These are phyloP conservation scores for Juglanconis sp. DNA, from an alignment of 2,329 filamentous ascomycete genomes.

Conservation along the genomic window DNA sequence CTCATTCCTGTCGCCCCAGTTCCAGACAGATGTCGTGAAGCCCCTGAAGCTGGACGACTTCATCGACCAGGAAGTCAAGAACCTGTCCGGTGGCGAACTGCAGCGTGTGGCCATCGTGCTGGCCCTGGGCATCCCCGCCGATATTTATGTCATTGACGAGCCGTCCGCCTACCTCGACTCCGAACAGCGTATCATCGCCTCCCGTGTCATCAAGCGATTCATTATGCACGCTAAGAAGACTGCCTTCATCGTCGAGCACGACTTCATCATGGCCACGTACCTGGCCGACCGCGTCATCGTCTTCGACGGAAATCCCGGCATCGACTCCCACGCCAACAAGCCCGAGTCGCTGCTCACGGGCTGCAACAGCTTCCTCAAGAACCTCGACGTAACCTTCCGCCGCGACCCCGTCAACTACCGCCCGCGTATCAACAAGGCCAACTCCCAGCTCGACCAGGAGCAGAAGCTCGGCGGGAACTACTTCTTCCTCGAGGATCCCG, in stretches of 20 bases:
- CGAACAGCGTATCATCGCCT: slow-evolving; percentile 96
- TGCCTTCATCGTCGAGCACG: slow-evolving; percentile 98
- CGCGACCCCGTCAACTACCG: slow-evolving; percentile 95
- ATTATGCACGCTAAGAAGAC: slow-evolving; percentile 99
- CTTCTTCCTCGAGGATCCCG: slow-evolving; percentile 89
- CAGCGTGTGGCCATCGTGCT: slow-evolving; percentile 98
- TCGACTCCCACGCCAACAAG: slow-evolving; percentile 80
- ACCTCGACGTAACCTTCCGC: slow-evolving; percentile 96
- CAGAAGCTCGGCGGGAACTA: slow-evolving; percentile 94
- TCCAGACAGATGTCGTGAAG: slow-evolving; percentile 99
- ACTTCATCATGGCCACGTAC: slow-evolving; percentile 91
- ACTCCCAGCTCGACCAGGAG: slow-evolving; percentile 95
- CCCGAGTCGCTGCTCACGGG: slow-evolving; percentile 92
- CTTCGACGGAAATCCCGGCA: slow-evolving; percentile 90
- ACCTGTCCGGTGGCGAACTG: slow-evolving; percentile 97
- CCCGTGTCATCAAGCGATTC: slow-evolving; percentile 98
- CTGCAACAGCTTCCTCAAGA: slow-evolving; percentile 96
- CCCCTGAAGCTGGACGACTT: slow-evolving; percentile 99
- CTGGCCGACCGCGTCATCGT: slow-evolving; percentile 85
- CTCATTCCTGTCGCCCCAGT: slow-evolving; percentile 92
- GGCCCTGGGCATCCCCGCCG: slow-evolving; percentile 89
- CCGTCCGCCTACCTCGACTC: slow-evolving; percentile 97
- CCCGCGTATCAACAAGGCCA: slow-evolving; percentile 96
- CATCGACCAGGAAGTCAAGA: slow-evolving; percentile 99
- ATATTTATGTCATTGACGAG: slow-evolving; percentile 98